Base-by-base conservation (phyloP, 2,329 filamentous ascomycete genomes). In the Raffaelea arxii region DNA sequence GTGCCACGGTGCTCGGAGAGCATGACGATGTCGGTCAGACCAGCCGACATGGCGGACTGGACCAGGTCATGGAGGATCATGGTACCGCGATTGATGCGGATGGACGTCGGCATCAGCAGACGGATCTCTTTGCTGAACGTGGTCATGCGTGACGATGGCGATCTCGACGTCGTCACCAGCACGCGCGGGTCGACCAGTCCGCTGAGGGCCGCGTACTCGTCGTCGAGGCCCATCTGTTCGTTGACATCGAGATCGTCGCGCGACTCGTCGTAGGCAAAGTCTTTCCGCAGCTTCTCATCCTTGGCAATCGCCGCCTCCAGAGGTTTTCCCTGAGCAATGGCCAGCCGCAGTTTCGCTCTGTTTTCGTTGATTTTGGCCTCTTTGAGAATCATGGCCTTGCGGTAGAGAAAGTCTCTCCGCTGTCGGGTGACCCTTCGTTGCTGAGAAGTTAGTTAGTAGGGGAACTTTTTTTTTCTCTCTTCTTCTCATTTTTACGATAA, bases 281-380 rank as follows among this genome's bases (percentile, higher is more conserved):
- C 88, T 60, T 86, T 82, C 38, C 90, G 79, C 46, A 98, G 68
- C 25, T 76, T 62, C 64, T 87, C 88, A 67, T 98, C 91, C 59
- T 94, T 85, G 46, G 90, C 88, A 54, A 97, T 86, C 30, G 77
- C 72, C 22, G 85, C 78, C 55, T 91, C 85, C 41, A 95, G 69
- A 9, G 88, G 85, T 61, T 92, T 94, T 53, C 92, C 92, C 10
- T 86, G 87, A 21, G 92, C 91, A 43, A 97, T 74, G 10, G 90
- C 89, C 27, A 83, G 80, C 62, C 90, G 85, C 46, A 98, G 70
- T 62, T 94, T 86, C 35, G 90, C 84, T 57, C 91, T 76, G 65
- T 95, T 95, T 63, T 94, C 87, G 48, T 85, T 86, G 54, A 94
- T 94, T 59, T 95, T 91, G 51, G 91, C 91, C 68, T 96, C 88